Conservation (phyloP, 345 rosid species). For the Dimocarpus longan region DNA sequence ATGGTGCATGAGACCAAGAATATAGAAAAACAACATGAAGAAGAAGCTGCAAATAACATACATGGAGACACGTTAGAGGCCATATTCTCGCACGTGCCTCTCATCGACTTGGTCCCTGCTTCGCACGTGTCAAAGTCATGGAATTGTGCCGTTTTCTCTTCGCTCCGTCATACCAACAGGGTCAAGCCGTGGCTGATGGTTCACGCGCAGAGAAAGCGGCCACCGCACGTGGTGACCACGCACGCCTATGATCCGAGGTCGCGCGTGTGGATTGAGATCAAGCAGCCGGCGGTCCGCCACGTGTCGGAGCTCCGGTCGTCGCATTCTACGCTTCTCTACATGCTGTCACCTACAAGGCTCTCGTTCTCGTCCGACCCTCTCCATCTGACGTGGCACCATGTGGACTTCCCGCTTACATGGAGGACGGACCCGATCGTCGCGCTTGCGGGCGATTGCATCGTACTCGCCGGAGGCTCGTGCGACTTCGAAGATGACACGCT, state of each 20-base stretch:
- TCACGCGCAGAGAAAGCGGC: slow-evolving; percentile 42
- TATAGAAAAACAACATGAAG: neutral
- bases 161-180: slow-evolving; percentile 52
- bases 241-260: slow-evolving; percentile 80
- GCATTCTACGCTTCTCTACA: slow-evolving; percentile 60
- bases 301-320: slow-evolving; percentile 55
- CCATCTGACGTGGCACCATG: slow-evolving; percentile 67
- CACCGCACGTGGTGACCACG: slow-evolving; percentile 39
- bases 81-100: slow-evolving; percentile 55
- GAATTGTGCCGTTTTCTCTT: slow-evolving; percentile 64
- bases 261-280: slow-evolving; percentile 54
- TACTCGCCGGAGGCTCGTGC: slow-evolving; percentile 67
- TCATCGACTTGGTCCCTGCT: slow-evolving; percentile 62
- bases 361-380: slow-evolving; percentile 78
- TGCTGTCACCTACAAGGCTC: slow-evolving; percentile 50
- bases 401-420: slow-evolving; percentile 54
- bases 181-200: slow-evolving; percentile 70
- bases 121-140: slow-evolving; percentile 65
- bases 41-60: slow-evolving; percentile 21
- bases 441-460: slow-evolving; percentile 40
- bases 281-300: slow-evolving; percentile 24
- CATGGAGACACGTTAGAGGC: slow-evolving; percentile 59
- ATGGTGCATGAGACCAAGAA: neutral
- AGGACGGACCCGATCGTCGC: slow-evolving; percentile 74
- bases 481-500: slow-evolving; percentile 75